Evolutionary conservation across 179 eudicot genomes (phyloP).

Genomic region (Camellia oleifera): DNA sequence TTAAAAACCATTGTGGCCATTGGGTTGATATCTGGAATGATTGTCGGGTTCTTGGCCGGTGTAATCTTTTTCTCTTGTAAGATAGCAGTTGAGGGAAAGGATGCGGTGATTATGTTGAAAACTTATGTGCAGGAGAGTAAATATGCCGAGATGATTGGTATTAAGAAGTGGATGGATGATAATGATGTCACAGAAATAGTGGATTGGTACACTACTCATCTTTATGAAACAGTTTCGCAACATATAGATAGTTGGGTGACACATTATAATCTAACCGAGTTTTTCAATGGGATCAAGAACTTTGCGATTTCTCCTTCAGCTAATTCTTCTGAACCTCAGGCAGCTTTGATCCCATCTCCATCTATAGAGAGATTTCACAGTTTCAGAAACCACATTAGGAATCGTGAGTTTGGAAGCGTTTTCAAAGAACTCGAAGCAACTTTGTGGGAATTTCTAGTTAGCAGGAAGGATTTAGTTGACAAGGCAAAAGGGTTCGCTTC

Average conservation of each 20-base stretch:
- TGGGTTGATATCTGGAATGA: slow-evolving; percentile 71
- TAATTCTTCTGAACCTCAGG: slow-evolving; percentile 37
- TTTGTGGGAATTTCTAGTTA: slow-evolving; percentile 47
- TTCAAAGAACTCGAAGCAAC: slow-evolving; percentile 58
- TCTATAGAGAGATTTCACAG: slow-evolving; percentile 48
- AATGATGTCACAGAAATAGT: slow-evolving; percentile 81
- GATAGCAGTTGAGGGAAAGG: slow-evolving; percentile 79
- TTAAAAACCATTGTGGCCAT: slow-evolving; percentile 75
- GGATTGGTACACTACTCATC: slow-evolving; percentile 54
- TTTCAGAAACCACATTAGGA: slow-evolving; percentile 50
- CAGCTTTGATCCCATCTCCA: slow-evolving; percentile 52
- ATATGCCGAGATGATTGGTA: slow-evolving; percentile 73
- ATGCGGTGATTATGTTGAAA: slow-evolving; percentile 63
- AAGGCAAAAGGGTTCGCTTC: slow-evolving; percentile 66
- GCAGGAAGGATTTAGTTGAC: slow-evolving; percentile 55
- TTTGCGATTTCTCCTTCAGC: slow-evolving; percentile 38
- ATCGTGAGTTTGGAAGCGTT: slow-evolving; percentile 63
- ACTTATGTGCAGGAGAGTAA: slow-evolving; percentile 70
- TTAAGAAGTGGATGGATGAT: slow-evolving; percentile 87
- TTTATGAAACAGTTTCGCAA: slow-evolving; percentile 66
- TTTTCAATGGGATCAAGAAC: slow-evolving; percentile 67
- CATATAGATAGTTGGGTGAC: slow-evolving; percentile 69
- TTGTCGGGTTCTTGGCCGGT: slow-evolving; percentile 57
- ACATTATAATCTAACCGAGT: slow-evolving; percentile 82
- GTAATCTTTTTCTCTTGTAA: slow-evolving; percentile 67